These are phyloP conservation scores for Sporothrix inflata DNA, from an alignment of 2,329 filamentous ascomycete species.

Conservation along the genomic window DNA sequence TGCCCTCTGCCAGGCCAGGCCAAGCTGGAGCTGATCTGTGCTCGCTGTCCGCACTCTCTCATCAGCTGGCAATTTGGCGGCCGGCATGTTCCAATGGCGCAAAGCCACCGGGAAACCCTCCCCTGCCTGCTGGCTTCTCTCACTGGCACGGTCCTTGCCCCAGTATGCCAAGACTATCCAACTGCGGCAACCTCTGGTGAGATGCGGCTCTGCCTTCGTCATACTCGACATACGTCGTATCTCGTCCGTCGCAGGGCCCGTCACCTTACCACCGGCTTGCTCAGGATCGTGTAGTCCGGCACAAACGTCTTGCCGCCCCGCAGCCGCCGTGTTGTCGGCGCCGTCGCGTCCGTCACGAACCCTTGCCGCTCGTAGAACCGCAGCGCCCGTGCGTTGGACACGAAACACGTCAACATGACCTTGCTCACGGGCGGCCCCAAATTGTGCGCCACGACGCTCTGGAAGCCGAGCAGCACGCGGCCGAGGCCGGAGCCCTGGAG, in stretches of 20 bases:
- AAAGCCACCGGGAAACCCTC: neutral
- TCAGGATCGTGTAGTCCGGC: slow-evolving; percentile 65
- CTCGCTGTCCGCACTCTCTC: too few relatives aligned
- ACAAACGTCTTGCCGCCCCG: slow-evolving; percentile 58
- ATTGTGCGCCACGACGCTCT: slow-evolving; percentile 56
- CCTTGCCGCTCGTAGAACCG: slow-evolving; percentile 66
- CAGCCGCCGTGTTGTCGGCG: slow-evolving; percentile 57
- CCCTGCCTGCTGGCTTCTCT: too few relatives aligned
- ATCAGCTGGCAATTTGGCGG: too few relatives aligned
- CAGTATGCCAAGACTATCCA: neutral
- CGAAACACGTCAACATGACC: slow-evolving; percentile 75
- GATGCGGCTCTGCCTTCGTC: neutral
- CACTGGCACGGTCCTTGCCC: too few relatives aligned
- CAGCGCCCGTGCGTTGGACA: slow-evolving; percentile 60
- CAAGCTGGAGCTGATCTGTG: too few relatives aligned
- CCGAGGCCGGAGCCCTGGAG: slow-evolving; percentile 65
- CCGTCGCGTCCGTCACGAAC: slow-evolving; percentile 58
- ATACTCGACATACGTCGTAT: neutral
- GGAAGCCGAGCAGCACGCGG: slow-evolving; percentile 59
- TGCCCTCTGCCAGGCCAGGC: too few relatives aligned
- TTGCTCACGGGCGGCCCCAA: slow-evolving; percentile 60
- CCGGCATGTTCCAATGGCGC: neutral
- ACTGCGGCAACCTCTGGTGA: neutral
- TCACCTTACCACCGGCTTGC: slow-evolving; percentile 43
- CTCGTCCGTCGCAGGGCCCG: neutral